phyloP scores from a whole-genome alignment of 495 filamentous ascomycete genomes.

The Delitschia confertaspora region DNA sequence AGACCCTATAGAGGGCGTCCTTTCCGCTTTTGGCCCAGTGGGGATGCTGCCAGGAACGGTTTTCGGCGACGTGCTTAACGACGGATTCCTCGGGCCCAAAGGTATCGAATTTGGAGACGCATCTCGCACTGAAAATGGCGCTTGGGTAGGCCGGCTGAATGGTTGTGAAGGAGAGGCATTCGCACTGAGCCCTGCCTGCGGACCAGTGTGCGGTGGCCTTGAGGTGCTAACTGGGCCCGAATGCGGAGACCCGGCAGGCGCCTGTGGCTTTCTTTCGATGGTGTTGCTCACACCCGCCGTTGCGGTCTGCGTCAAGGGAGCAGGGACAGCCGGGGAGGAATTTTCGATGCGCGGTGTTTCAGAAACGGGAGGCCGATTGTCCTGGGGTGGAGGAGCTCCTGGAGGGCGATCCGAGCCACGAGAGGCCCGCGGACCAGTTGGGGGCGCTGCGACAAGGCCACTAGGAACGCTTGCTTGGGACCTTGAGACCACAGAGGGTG shows the following conservation, averaged over 20 bases:
- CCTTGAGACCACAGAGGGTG: not conserved
- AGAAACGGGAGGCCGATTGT: not conserved
- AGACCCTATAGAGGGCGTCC: conserved; percentile 25
- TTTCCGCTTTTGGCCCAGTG: conserved; percentile 35
- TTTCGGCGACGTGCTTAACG: conserved; percentile 33
- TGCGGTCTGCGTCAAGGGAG: too few species aligned
- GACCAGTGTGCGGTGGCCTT: conserved; percentile 21
- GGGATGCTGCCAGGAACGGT: conserved; percentile 29
- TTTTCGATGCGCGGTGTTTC: conserved; percentile 15
- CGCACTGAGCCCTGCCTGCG: conserved; percentile 16
- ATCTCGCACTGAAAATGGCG: conserved; percentile 15
- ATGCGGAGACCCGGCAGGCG: not conserved
- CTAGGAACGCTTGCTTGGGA: conserved; percentile 6
- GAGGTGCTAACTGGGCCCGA: conserved; percentile 6
- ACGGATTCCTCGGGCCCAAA: conserved; percentile 22
- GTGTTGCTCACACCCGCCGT: too few species aligned
- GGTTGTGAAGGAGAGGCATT: conserved; percentile 28
- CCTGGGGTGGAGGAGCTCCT: conserved; percentile 5
- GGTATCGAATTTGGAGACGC: conserved; percentile 22
- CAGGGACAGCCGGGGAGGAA: conserved; percentile 3
- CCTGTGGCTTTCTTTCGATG: too few species aligned
- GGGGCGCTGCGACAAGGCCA: conserved; percentile 22
- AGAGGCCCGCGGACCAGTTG: conserved; percentile 32
- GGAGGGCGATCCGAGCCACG: conserved; percentile 14
- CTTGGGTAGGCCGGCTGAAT: conserved; percentile 15